Percentiles rank a stretch among this genome's conserved stretches.
Evolutionary conservation across 306 rosid genomes (phyloP).

Genomic region (Prunus armeniaca): DNA sequence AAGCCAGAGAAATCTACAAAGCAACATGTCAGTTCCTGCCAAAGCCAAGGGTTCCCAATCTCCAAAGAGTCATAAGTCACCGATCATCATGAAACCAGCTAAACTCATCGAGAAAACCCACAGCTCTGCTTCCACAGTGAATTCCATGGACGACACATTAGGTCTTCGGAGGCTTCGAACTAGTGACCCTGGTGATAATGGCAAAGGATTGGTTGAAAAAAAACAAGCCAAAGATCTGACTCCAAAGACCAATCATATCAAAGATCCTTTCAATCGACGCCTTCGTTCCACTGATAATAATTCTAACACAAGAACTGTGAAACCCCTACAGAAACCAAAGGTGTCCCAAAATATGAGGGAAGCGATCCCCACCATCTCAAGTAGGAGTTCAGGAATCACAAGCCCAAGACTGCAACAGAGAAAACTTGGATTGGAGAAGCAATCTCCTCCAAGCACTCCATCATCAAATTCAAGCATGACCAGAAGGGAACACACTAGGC

Average conservation of each 20-base stretch:
- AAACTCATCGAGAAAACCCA: slow-evolving; percentile 40
- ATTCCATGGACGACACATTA: slow-evolving; percentile 30
- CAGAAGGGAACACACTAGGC: slow-evolving; percentile 37
- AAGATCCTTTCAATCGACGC: slow-evolving; percentile 30
- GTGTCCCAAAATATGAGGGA: slow-evolving; percentile 26
- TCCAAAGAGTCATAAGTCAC: slow-evolving; percentile 31
- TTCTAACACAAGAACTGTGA: slow-evolving; percentile 34
- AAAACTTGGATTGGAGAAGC: slow-evolving; percentile 59
- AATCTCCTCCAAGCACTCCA: slow-evolving; percentile 42
- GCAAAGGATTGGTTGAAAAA: slow-evolving; percentile 37
- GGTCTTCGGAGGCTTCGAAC: slow-evolving; percentile 26
- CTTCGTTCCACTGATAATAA: slow-evolving; percentile 34
- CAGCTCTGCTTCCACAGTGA: slow-evolving; percentile 26
- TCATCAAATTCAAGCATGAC: slow-evolving; percentile 45
- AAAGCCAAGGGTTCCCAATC: slow-evolving; percentile 33
- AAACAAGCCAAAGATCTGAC: slow-evolving; percentile 31
- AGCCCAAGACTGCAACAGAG: slow-evolving; percentile 62
- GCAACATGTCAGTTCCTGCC: slow-evolving; percentile 20
- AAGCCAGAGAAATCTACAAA: slow-evolving; percentile 40
- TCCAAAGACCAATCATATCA: slow-evolving; percentile 28
- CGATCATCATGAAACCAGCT: slow-evolving; percentile 59
- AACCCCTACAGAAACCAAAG: slow-evolving; percentile 37
- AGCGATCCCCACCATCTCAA: slow-evolving; percentile 33
- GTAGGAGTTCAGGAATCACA: slow-evolving; percentile 30
- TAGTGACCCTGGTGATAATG: slow-evolving; percentile 32